Evolutionary conservation across 2,329 filamentous ascomycete genomes (phyloP), one percentile per base, ranked within the genome.

Genomic region (Calonectria pseudoturangicola): DNA sequence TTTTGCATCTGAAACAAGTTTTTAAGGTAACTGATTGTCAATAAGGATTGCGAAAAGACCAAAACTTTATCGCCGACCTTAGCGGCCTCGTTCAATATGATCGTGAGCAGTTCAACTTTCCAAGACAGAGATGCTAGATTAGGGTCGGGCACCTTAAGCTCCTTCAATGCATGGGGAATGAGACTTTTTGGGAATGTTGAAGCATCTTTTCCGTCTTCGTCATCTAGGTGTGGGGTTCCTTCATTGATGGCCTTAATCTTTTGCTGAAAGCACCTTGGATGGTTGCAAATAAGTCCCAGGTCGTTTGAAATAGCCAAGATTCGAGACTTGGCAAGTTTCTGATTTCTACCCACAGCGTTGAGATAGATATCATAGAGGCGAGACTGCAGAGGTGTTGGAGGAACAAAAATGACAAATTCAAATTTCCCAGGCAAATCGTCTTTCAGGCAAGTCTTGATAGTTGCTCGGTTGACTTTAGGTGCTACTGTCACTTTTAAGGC

Each of bases 381-480:
- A 51, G 83, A 84, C 82, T 98, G 96, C 1, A 93, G 60, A 0
- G 85, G 78, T 0, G 93, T 94, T 13, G 97, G 85, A 8, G 93
- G 90, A 7, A 98, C 86, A 3, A 89, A 93, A 66, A 98, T 89
- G 36, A 97, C 90, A 79, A 96, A 98, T 80, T 98, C 96, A 9
- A 89, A 90, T 82, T 98, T 98, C 0, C 87, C 85, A 3, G 94
- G 94, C 51, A 98, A 86, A 47, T 92, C 90, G 15, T 91, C 86
- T 73, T 89, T 89, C 51, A 98, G 86, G 6, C 89, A 91, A 2
- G 89, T 88, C 18, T 84, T 82, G 73, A 95, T 93, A 64, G 94
- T 95, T 9, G 90, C 91, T 33, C 96, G 91, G 79, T 96, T 88
- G 18, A 98, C 91, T 82, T 97, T 97, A 7, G 95, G 93, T 1